Evolutionary conservation across 345 rosid genomes (phyloP), one percentile per base, ranked within the genome.

Genomic region (Raphanus sativus): DNA sequence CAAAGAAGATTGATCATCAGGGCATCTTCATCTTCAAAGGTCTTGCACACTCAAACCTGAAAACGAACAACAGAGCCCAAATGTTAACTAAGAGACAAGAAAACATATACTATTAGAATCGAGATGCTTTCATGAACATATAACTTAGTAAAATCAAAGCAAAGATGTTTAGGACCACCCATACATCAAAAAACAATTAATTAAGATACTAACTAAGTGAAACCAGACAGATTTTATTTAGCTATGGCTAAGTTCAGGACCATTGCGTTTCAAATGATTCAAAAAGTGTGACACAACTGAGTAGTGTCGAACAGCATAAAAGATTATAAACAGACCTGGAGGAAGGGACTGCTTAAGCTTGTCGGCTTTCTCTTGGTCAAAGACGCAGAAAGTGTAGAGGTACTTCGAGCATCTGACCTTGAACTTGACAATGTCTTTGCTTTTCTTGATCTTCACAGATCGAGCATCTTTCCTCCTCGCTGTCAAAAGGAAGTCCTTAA

Each of bases 291-390:
- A n/a, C n/a, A n/a, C n/a, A n/a, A n/a, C n/a, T n/a, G 36, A 33
- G 8, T 33, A 32, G n/a, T n/a, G n/a, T n/a, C n/a, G n/a, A n/a
- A n/a, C n/a, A n/a, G n/a, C n/a, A n/a, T n/a, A 6, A 6, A 34
- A 2, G 17, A 34, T 6, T 13, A 11, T 32, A 3, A 59, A 4
- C 2, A 16, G 12, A 92, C 98, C 97, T 84, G 98, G 98, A 63
- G 97, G 97, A 81, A 94, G 97, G 70, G 98, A 92, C 63, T 92
- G 98, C 84, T 90, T 92, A 87, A 90, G 86, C 86, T 94, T 94
- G 78, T 90, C 93, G 1, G 98, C 98, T 85, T 92, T 92, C 86
- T 92, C 95, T 4, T 84, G 72, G 79, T 94, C 97, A 10, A 89
- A 87, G 58, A 94, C 97, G 15, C 97, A 90, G 8, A 90, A 95